These are phyloP conservation scores for Psidium friedrichsthalianum DNA, from an alignment of 345 rosid genomes.

Conservation along the genomic window DNA sequence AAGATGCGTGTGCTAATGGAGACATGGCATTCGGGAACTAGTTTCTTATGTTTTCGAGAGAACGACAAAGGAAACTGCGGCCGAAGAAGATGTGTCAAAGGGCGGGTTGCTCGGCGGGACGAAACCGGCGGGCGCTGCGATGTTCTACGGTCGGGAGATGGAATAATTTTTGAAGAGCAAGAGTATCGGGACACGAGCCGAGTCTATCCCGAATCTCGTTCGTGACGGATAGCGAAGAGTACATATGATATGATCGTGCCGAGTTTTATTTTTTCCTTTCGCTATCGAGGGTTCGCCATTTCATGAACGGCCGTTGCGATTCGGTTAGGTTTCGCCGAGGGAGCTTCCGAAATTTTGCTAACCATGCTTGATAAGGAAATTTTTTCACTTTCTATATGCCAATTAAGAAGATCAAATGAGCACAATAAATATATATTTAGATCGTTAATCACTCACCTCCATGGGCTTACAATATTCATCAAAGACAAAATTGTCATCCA, in stretches of 20 bases:
- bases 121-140: too few relatives aligned
- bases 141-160: too few relatives aligned
- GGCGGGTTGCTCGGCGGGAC: too few relatives aligned
- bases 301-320: not conserved
- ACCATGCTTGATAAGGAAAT: not conserved
- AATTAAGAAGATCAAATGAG: not conserved
- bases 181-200: too few relatives aligned
- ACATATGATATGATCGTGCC: too few relatives aligned
- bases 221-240: not conserved
- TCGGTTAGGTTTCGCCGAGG: not conserved
- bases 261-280: too few relatives aligned
- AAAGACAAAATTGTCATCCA: not conserved
- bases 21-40: too few relatives aligned
- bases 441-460: not conserved
- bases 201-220: not conserved
- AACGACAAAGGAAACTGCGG: too few relatives aligned
- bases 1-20: too few relatives aligned
- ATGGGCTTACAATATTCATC: not conserved
- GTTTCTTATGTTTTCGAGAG: too few relatives aligned
- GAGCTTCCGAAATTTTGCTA: not conserved
- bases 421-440: not conserved
- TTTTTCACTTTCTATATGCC: not conserved
- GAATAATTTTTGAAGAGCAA: too few relatives aligned
- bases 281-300: not conserved
- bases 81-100: too few relatives aligned